Base-by-base conservation (phyloP, 306 rosid genomes). In the Vigna unguiculata region DNA sequence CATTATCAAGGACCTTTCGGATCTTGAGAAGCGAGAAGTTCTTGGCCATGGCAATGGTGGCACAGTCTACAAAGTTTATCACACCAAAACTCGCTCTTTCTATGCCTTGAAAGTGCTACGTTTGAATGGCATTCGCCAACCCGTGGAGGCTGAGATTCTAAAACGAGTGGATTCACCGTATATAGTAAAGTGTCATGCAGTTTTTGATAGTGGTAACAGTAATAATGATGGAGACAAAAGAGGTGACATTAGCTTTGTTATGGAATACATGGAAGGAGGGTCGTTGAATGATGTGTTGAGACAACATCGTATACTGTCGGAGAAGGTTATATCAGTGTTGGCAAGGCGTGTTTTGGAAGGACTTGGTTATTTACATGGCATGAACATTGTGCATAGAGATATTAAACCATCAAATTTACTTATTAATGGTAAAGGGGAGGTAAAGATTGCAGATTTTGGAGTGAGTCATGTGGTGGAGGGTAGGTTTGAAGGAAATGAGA, bases 391-490 rank as follows among this genome's bases (percentile, higher is more conserved):
- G 66, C 97, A 91, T 34, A 85, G 94, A 63, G 95, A 91, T 73
- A 89, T 91, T 14, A 89, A 89, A 6, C 95, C 95, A 10, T 88
- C 93, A 2, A 91, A 91, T 49, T 82, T 89, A 45, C 90, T 88
- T 30, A 72, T 89, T 72, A 85, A 88, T 41, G 78, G 68, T 0
- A 73, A 59, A 16, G 88, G 91, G 14, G 85, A 88, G 71, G 88
- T 88, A 51, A 91, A 89, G 72, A 91, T 89, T 36, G 91, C 97
- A 20, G 93, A 91, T n/a, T 91, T 91, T 62, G 97, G 97, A 10
- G 88, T 85, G 10, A 89, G 91, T 57, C 86, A 80, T 9, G 76
- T 79, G 6, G 84, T 73, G 60, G 82, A 53, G 22, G 82, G 78
- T 1, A 57, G 64, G 15, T 40, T 24, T 8, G 83, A 70, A 40